Percentiles rank a stretch among this genome's conserved stretches.
Evolutionary conservation across 345 rosid species (phyloP).

Genomic region (Lagerstroemia speciosa): DNA sequence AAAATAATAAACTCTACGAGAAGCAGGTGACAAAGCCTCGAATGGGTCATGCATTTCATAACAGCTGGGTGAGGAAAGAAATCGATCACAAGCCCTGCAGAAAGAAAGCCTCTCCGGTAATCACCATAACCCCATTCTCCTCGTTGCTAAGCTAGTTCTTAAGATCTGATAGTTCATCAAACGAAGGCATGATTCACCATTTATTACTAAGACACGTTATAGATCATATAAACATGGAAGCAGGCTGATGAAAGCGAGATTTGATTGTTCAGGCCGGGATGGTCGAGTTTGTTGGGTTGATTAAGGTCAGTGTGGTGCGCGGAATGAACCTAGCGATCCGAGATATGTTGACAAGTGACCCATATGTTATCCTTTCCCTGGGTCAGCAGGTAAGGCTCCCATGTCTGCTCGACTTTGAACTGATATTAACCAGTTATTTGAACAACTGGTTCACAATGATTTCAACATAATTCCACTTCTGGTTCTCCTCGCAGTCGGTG

Average conservation of each 20-base stretch:
- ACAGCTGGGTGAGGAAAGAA: slow-evolving; percentile 85
- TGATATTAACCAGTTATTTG: not conserved
- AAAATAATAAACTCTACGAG: slow-evolving; percentile 34
- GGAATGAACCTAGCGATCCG: slow-evolving; percentile 92
- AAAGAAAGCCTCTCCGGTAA: slow-evolving; percentile 67
- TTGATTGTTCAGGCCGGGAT: slow-evolving; percentile 66
- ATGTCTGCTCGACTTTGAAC: not conserved
- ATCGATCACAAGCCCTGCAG: slow-evolving; percentile 29
- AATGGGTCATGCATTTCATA: slow-evolving; percentile 57
- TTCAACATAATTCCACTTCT: slow-evolving; percentile 6
- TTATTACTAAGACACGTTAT: not conserved
- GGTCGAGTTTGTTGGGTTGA: slow-evolving; percentile 93
- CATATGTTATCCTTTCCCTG: slow-evolving; percentile 75
- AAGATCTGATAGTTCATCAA: not conserved
- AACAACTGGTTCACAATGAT: not conserved
- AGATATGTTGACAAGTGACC: slow-evolving; percentile 85
- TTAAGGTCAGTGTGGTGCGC: slow-evolving; percentile 89
- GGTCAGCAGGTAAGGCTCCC: slow-evolving; percentile 70
- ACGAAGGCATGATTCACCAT: not conserved
- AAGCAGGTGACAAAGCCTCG: slow-evolving; percentile 55
- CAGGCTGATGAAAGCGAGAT: not conserved
- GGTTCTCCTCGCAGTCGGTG: slow-evolving; percentile 51
- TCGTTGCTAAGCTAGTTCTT: not conserved
- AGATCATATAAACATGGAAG: too few species aligned
- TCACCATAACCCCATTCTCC: not conserved